phyloP scores from a whole-genome alignment of 192 early-diverging fungal species.

The Anaeromyces robustus region DNA sequence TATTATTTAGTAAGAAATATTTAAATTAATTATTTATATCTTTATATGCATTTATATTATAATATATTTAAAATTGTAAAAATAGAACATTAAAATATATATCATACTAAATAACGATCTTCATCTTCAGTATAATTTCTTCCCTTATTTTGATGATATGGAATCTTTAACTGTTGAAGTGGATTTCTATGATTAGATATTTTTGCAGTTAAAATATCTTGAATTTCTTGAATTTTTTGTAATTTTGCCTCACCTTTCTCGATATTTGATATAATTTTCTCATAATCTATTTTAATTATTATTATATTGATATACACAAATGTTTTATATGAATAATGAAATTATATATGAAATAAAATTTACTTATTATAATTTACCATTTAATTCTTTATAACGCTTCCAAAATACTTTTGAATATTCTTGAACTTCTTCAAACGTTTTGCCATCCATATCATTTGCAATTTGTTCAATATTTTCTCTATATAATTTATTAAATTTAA shows the following conservation, averaged over 20 bases:
- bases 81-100: no score
- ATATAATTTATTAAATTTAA: slow-evolving; percentile 2
- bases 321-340: no score
- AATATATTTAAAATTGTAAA: no score
- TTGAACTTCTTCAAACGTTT: slow-evolving; percentile 70
- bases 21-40: background rate
- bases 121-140: slow-evolving; percentile 92
- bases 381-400: slow-evolving; percentile 70
- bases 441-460: slow-evolving; percentile 73
- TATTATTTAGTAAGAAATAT: slow-evolving; percentile 4
- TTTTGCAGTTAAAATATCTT: slow-evolving; percentile 63
- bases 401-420: slow-evolving; percentile 79
- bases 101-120: slow-evolving; percentile 78
- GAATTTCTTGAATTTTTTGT: slow-evolving; percentile 61
- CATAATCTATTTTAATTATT: slow-evolving; percentile 40
- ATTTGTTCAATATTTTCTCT: slow-evolving; percentile 57
- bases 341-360: background rate
- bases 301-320: slow-evolving; percentile 1
- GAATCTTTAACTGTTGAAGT: slow-evolving; percentile 74
- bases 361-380: slow-evolving; percentile 17
- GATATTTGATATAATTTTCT: slow-evolving; percentile 70
- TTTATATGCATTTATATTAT: no score
- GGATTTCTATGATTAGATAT: slow-evolving; percentile 59
- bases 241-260: slow-evolving; percentile 76
- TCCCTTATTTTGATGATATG: slow-evolving; percentile 76